Evolutionary conservation across 2,329 filamentous ascomycete species (phyloP), one percentile per base, ranked within the genome.

Genomic region (Alternaria ethzedia): DNA sequence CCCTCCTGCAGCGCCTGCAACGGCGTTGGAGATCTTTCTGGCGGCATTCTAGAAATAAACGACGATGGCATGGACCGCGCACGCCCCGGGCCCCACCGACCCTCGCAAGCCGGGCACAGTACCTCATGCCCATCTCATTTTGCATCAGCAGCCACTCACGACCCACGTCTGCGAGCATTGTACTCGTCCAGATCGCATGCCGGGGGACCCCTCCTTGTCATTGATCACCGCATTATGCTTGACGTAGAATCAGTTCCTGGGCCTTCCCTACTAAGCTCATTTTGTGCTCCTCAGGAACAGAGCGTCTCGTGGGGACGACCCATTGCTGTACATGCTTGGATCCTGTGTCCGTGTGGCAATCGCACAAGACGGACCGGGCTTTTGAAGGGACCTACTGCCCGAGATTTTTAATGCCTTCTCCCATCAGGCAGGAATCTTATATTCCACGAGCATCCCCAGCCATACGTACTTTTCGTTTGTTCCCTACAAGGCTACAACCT

Each of bases 211-310:
- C 71, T 75, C 75, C 79, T 70, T 75, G 78, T 74, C 74, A 77
- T 75, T 79, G 78, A 80, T 79, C 80, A 82, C 79, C 75, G 79
- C 79, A 82, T 81, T 79, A 80, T 81, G 79, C 79, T 80, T 78
- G 77, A 79, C 78, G 73, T 78, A 78, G 78, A 80, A 79, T 78
- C 70, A 72, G 75, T 77, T 74, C 75, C 75, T 72, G 73, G 75
- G 71, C 77, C 79, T 80, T 77, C 78, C 78, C 78, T 77, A 77
- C 77, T 76, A 74, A 81, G 78, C 77, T 76, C 75, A 73, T 73
- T 76, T 73, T 70, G 76, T 78, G 73, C 76, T 75, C 70, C 78
- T 79, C 78, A 81, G 79, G 79, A 80, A 81, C 79, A 76, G 75
- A 74, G 68, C 78, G 80, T 81, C 77, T 80, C 78, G 79, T 79